A percentile compares a stretch with the other conserved stretches of the same genome.
phyloP scores from a whole-genome alignment of 768 basidiomycete genomes.

The Russula foetens region DNA sequence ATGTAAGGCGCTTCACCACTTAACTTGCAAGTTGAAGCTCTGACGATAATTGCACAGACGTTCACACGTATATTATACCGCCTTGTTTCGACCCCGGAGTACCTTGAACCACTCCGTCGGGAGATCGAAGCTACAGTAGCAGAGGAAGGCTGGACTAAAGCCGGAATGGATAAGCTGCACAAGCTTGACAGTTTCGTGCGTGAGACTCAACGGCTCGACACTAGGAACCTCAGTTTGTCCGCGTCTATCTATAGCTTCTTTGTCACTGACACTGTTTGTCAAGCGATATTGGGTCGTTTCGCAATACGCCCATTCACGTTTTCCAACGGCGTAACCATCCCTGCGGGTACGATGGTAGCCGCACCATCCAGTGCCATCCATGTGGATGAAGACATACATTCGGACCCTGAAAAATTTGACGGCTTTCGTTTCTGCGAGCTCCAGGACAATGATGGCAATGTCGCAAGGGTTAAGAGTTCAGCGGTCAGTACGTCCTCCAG shows the following conservation, averaged over 20 bases:
- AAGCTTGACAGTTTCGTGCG: conserved; percentile 31
- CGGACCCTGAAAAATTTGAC: conserved; percentile 34
- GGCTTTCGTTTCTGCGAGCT: conserved; percentile 34
- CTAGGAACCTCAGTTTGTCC: background rate
- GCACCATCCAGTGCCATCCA: conserved; percentile 30
- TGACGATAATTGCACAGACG: background rate
- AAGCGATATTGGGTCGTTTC: conserved; percentile 20
- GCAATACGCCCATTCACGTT: conserved; percentile 25
- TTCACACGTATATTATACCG: conserved; percentile 16
- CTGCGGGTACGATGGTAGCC: conserved; percentile 33
- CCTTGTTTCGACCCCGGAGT: conserved; percentile 22
- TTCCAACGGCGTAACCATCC: conserved; percentile 31
- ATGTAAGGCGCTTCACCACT: conserved; percentile 18
- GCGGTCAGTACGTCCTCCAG: conserved; percentile 24
- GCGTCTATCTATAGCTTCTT: background rate
- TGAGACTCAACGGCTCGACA: conserved; percentile 25
- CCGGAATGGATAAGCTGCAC: conserved; percentile 20
- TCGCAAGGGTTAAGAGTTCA: conserved; percentile 18
- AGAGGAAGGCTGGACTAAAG: conserved; percentile 8
- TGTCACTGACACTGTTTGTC: background rate
- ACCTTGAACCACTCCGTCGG: conserved; percentile 21
- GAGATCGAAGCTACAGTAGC: conserved; percentile 18
- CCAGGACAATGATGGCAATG: conserved; percentile 20
- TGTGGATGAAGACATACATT: conserved; percentile 35
- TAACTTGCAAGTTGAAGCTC: no score